Base-by-base conservation (phyloP, 306 rosid genomes). In the Spatholobus suberectus region DNA sequence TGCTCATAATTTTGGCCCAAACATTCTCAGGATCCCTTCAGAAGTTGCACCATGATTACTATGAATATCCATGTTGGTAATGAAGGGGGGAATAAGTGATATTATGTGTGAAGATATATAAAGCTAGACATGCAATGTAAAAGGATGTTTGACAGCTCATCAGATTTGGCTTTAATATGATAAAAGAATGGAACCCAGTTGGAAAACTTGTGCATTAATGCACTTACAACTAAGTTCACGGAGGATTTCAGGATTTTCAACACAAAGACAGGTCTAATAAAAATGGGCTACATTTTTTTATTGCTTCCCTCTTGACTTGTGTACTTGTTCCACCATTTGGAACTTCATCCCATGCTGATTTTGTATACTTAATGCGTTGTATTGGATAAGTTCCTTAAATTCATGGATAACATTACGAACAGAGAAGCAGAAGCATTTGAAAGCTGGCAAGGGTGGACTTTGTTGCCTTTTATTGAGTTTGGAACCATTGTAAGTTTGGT, bases 11-110 rank as follows among this genome's bases (percentile, higher is more conserved):
- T 44, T 88, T 92, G 2, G 98, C 96, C 99, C 99, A 95, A 4
- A 92, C 92, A 63, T 89, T 89, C 93, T 95, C 99, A 37, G 93
- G 83, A 90, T 87, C 38, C 90, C 92, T 75, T 85, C 93, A 62
- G 89, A 77, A 83, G 58, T 57, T 35, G 89, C 82, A 83, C 37
- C 23, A 12, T 90, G 66, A n/a, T n/a, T n/a, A n/a, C n/a, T 71
- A 70, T 87, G 89, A 26, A 79, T 79, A 29, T 83, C 88, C 98
- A 90, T 94, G 58, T 67, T 79, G 71, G 44, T 12, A 76, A 44
- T 52, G 44, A 83, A 66, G 85, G 79, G 81, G 24, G 49, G 41
- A 73, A 24, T 75, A 61, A 29, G 62, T 11, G 70, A 74, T 57
- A 81, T 72, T 23, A 81, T 52, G 67, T 66, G 12, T 35, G 24